These are phyloP conservation scores for Tetrahymena thermophila DNA, from an alignment of 73 alveolate genomes.

Conservation along the genomic window DNA sequence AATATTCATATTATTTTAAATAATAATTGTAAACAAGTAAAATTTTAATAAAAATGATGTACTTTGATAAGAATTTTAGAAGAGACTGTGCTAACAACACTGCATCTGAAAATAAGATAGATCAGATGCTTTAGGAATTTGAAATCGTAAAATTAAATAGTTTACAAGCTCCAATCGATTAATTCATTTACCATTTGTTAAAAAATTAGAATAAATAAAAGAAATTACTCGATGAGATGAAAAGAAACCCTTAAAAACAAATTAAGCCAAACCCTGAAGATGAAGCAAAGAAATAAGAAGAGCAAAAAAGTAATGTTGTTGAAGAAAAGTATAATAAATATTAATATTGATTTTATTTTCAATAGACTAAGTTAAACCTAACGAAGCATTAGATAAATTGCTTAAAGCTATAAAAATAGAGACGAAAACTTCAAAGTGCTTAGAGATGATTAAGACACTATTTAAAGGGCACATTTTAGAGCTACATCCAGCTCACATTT, in stretches of 20 bases:
- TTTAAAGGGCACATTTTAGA: background rate
- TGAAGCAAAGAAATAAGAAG: background rate
- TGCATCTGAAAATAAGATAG: background rate
- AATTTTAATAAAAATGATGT: background rate
- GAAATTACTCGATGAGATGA: background rate
- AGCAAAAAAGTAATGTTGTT: background rate
- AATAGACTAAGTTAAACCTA: background rate
- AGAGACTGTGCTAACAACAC: background rate
- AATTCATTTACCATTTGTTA: background rate
- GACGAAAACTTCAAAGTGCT: background rate
- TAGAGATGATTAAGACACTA: background rate
- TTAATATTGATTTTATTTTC: background rate
- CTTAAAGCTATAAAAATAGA: background rate
- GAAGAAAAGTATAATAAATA: background rate
- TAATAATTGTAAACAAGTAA: background rate
- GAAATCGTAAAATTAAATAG: background rate
- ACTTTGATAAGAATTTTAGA: background rate
- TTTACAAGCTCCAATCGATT: background rate
- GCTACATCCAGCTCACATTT: background rate
- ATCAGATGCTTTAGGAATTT: background rate
- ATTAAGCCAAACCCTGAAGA: background rate
- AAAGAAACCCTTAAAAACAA: background rate
- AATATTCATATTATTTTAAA: background rate
- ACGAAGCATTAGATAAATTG: background rate
- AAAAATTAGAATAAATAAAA: background rate